Percentiles rank a stretch among this genome's conserved stretches.
These are phyloP conservation scores for Ophiocordyceps robertsii DNA, from an alignment of 2,329 filamentous ascomycete genomes.

Conservation along the genomic window DNA sequence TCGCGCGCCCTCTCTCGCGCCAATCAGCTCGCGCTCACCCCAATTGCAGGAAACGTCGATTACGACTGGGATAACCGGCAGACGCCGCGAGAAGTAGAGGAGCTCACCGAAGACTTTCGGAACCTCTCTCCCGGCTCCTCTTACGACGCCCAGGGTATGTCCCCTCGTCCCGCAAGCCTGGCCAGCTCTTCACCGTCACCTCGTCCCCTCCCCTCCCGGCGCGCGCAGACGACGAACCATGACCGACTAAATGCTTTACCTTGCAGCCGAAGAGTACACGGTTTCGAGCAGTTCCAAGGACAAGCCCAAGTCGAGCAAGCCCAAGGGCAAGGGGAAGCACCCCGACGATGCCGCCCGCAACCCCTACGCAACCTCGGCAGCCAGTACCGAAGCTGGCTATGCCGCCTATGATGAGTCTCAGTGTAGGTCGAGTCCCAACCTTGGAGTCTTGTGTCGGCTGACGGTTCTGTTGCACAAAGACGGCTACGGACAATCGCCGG, in stretches of 20 bases:
- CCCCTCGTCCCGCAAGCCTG: neutral
- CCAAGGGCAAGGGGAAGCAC: constrained; percentile 5
- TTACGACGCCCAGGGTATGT: constrained; percentile 3
- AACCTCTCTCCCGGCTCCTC: constrained; percentile 3
- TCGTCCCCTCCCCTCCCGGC: neutral
- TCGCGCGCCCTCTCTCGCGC: constrained; percentile 1
- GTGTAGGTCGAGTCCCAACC: neutral
- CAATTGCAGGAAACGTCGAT: constrained; percentile 6
- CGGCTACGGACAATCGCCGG: neutral
- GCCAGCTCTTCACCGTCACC: neutral
- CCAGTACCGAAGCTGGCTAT: neutral
- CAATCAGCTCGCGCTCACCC: neutral
- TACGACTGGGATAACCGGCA: constrained; percentile 7
- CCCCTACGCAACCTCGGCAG: neutral
- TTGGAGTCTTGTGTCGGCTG: neutral
- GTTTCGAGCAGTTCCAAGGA: constrained; percentile 2
- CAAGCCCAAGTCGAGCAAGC: constrained; percentile 2
- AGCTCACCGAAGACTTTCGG: constrained; percentile 3
- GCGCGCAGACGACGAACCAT: too few species aligned
- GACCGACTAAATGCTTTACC: neutral
- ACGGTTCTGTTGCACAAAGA: neutral
- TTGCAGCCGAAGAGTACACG: constrained; percentile 2
- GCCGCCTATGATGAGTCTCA: neutral
- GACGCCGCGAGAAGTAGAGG: constrained; percentile 3
- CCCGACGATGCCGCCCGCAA: neutral